phyloP scores from a whole-genome alignment of 495 filamentous ascomycete species.

The Aspergillus affinis region DNA sequence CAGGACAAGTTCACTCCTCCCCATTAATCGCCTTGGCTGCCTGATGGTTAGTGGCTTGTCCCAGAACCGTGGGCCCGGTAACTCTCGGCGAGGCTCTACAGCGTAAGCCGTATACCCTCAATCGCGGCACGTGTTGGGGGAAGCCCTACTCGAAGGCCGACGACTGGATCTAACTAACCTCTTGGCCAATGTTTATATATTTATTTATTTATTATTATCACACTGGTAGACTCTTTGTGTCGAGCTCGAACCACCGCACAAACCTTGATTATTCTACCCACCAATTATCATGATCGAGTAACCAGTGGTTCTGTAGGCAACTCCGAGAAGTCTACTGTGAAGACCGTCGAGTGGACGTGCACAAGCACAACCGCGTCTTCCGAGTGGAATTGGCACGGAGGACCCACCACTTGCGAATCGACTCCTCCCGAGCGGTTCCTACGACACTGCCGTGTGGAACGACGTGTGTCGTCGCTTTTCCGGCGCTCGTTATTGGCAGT shows the following conservation, averaged over 20 bases:
- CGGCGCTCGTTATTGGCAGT: not conserved
- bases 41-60: too few relatives aligned
- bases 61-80: too few relatives aligned
- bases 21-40: too few relatives aligned
- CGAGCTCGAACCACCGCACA: not conserved
- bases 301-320: not conserved
- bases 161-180: not conserved
- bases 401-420: not conserved
- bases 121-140: too few relatives aligned
- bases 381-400: not conserved
- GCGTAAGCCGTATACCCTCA: too few relatives aligned
- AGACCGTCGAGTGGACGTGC: not conserved
- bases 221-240: too few relatives aligned
- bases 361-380: not conserved
- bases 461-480: not conserved
- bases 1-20: too few relatives aligned
- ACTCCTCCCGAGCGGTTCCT: too few relatives aligned
- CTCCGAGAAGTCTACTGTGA: not conserved
- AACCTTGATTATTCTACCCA: not conserved
- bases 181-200: not conserved
- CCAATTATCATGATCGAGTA: not conserved
- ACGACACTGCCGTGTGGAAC: not conserved
- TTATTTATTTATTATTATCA: not conserved
- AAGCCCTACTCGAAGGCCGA: too few relatives aligned
- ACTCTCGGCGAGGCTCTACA: too few relatives aligned